Percentiles rank a stretch among this genome's conserved stretches.
Evolutionary conservation across 805 yeast genomes (phyloP).

Genomic region (Candida oleophila): DNA sequence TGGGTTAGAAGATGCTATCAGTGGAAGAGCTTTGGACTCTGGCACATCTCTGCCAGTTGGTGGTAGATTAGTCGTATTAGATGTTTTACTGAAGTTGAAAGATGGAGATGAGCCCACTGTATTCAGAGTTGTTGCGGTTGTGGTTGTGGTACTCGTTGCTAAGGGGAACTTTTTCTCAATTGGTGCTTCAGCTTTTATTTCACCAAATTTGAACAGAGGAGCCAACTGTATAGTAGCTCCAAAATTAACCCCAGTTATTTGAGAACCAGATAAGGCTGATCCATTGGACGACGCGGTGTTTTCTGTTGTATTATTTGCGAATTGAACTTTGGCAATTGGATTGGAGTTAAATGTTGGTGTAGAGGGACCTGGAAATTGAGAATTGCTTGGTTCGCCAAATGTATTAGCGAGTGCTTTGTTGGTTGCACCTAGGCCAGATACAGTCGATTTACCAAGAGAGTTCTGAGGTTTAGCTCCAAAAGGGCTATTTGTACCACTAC

Average conservation of each 20-base stretch:
- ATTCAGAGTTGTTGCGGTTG: too few species aligned
- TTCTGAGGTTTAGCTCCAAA: neutral
- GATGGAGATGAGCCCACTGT: too few species aligned
- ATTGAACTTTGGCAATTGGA: neutral
- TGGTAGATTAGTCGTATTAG: neutral
- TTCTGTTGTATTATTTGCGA: neutral
- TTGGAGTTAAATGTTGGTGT: too few species aligned
- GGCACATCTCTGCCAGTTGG: too few species aligned
- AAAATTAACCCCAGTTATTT: neutral
- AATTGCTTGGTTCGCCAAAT: neutral
- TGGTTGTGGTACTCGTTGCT: too few species aligned
- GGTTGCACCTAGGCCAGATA: neutral
- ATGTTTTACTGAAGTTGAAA: neutral
- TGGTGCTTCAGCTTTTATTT: neutral
- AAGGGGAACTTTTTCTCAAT: neutral
- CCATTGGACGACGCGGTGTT: too few species aligned
- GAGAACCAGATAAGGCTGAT: too few species aligned
- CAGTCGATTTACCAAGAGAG: neutral
- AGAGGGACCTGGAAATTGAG: constrained; percentile 4
- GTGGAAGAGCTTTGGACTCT: too few species aligned
- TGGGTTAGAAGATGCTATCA: neutral
- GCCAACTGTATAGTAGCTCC: neutral
- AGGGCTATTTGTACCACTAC: neutral
- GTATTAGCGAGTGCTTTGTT: neutral
- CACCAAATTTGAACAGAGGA: neutral